These are phyloP conservation scores for Ophiocordyceps camponoti-rufipedis DNA, from an alignment of 2,329 filamentous ascomycete genomes.

Conservation along the genomic window DNA sequence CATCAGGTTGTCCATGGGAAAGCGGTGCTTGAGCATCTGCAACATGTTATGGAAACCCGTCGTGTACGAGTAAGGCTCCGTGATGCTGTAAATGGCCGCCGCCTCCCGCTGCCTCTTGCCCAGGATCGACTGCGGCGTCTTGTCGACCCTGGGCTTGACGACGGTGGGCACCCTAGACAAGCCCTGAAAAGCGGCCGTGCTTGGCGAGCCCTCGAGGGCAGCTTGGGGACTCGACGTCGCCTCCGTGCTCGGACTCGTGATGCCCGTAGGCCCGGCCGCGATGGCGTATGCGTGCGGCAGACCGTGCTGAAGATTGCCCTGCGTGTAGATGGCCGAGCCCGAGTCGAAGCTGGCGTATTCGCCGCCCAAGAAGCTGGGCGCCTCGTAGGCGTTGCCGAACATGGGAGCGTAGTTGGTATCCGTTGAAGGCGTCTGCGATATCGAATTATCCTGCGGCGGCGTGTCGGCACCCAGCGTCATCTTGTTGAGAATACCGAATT, in stretches of 20 bases:
- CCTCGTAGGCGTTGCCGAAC: constrained; percentile 35
- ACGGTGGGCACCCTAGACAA: constrained; percentile 8
- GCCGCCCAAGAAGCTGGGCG: constrained; percentile 24
- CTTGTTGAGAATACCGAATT: constrained; percentile 91
- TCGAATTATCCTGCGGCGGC: constrained; percentile 46
- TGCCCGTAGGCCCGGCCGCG: constrained; percentile 40
- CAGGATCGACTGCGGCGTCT: constrained; percentile 29
- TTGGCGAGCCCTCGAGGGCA: constrained; percentile 36
- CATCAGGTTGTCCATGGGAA: constrained; percentile 57
- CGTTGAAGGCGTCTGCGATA: constrained; percentile 19
- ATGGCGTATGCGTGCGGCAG: constrained; percentile 48
- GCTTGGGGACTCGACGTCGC: constrained; percentile 42
- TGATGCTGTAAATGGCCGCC: constrained; percentile 75
- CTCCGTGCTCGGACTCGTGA: constrained; percentile 47
- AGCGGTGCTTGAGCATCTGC: constrained; percentile 59
- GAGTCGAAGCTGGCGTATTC: constrained; percentile 36
- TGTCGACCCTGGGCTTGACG: constrained; percentile 24
- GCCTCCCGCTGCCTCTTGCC: constrained; percentile 51
- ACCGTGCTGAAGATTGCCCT: constrained; percentile 42
- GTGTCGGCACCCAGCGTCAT: constrained; percentile 69
- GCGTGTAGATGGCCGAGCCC: constrained; percentile 28
- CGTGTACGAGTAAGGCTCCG: constrained; percentile 81
- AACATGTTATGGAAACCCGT: constrained; percentile 79
- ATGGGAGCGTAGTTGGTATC: constrained; percentile 24
- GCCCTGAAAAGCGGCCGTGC: constrained; percentile 10